These are phyloP conservation scores for Yamadazyma membranifaciens DNA, from an alignment of 1,139 yeast genomes.

Conservation along the genomic window DNA sequence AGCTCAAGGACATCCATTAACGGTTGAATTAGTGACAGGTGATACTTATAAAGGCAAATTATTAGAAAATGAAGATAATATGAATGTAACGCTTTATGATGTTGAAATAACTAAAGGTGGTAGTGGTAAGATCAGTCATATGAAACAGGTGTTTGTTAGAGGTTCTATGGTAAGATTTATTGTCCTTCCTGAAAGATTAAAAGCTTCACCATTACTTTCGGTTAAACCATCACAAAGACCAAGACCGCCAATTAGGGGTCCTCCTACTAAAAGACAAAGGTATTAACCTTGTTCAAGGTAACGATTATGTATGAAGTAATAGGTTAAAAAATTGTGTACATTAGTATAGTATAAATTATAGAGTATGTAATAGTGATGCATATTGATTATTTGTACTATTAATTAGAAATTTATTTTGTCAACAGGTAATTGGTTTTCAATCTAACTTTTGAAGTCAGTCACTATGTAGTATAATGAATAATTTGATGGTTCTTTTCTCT, in stretches of 20 bases:
- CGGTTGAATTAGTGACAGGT: slow-evolving; percentile 82
- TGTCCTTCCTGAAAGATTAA: slow-evolving; percentile 83
- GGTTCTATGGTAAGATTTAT: slow-evolving; percentile 89
- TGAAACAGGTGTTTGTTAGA: slow-evolving; percentile 85
- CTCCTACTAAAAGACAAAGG: slow-evolving; percentile 36
- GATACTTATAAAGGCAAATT: slow-evolving; percentile 86
- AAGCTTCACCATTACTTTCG: slow-evolving; percentile 72
- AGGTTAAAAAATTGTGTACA: background rate
- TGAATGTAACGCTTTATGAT: slow-evolving; percentile 87
- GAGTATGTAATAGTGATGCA: background rate
- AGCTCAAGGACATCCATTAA: slow-evolving; percentile 84
- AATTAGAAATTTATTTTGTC: background rate
- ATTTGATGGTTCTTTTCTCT: too few relatives aligned
- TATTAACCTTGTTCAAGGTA: slow-evolving; percentile 10
- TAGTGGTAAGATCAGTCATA: slow-evolving; percentile 72
- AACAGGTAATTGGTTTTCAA: background rate
- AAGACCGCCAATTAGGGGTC: slow-evolving; percentile 70
- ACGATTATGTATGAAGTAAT: background rate
- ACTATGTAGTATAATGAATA: too few relatives aligned
- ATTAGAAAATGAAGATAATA: slow-evolving; percentile 82
- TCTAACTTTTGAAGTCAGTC: background rate
- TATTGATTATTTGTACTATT: too few relatives aligned
- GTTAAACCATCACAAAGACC: slow-evolving; percentile 60
- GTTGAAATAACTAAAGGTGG: slow-evolving; percentile 68
- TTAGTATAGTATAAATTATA: background rate